Base-by-base conservation (phyloP, 2,329 filamentous ascomycete species). In the Apiospora hydei region DNA sequence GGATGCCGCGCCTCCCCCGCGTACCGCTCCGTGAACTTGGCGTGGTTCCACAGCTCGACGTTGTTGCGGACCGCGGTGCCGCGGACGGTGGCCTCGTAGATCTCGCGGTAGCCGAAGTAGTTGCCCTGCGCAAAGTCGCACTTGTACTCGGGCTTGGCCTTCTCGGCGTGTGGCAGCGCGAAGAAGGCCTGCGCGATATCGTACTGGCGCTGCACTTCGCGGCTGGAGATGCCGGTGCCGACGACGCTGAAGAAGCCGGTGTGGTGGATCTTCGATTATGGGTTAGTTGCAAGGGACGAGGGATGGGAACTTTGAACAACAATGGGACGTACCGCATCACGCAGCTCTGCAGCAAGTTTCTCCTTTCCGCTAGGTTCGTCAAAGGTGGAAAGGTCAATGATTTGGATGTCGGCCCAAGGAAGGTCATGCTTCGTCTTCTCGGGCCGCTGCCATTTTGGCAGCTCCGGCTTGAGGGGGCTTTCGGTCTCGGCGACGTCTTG, bases 241-340 rank as follows among this genome's bases (percentile, higher is more conserved):
- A 85, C 86, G 10, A 89, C 82, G 72, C 87, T 87, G 78, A 88
- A 89, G 81, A 89, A 86, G 1, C 87, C 87, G 74, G 77, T 79
- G 21, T 74, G 71, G 41, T 78, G 78, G 13, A 78, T 78, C 78
- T 79, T 47, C 2, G 7, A 30, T 30, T 18, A 5, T 2, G 7
- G 18, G 34, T 64, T 16, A 64, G 57, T 1, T 3, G 38, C 24
- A 43, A 21, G 10, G 53, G 18, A 5, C 53, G 8, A 4, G 13
- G 18, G n/a, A 24, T 41, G 2, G 61, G 34, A 26, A 44, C 13
- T 8, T 26, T 13, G 34, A 5, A 21, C 16, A 0, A 21, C 26
- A 30, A 11, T 51, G 8, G 21, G 3, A 21, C 16, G 26, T 16
- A 5, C 85, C 4, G 88, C 87, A 74, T 88, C 83, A 13, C 85